These are phyloP conservation scores for Suillus luteus DNA, from an alignment of 768 basidiomycete species.

Conservation along the genomic window DNA sequence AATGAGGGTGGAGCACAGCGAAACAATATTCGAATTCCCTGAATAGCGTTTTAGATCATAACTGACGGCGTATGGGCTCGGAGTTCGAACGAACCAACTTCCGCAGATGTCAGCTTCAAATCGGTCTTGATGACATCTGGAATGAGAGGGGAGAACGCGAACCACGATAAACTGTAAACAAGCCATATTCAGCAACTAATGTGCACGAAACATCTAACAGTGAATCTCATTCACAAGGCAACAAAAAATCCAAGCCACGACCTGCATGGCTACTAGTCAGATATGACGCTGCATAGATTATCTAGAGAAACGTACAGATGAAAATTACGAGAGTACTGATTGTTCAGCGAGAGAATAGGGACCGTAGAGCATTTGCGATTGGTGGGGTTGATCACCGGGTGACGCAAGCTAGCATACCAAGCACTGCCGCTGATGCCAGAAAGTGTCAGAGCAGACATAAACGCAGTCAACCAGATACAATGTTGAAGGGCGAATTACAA, in stretches of 20 bases:
- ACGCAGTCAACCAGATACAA: neutral
- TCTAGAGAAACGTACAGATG: conserved; percentile 42
- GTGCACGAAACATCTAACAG: conserved; percentile 6
- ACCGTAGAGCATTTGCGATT: conserved; percentile 55
- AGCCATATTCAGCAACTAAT: conserved; percentile 24
- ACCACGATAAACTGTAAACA: conserved; percentile 44
- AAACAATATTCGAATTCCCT: conserved; percentile 53
- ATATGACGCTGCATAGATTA: conserved; percentile 26
- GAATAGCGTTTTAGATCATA: neutral
- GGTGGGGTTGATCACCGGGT: conserved; percentile 42
- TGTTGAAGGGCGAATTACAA: neutral
- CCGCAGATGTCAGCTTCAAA: conserved; percentile 46
- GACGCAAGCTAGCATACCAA: neutral
- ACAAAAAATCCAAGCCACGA: conserved; percentile 49
- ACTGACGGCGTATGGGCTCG: too few relatives aligned
- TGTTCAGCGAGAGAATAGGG: conserved; percentile 50
- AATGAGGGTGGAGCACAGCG: conserved; percentile 48
- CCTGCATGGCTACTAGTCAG: conserved; percentile 19
- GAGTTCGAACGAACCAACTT: conserved; percentile 38
- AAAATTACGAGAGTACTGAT: conserved; percentile 50
- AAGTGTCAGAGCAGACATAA: neutral
- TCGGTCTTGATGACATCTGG: conserved; percentile 57
- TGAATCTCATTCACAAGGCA: conserved; percentile 38
- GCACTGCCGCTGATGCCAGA: neutral
- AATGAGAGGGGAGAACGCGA: conserved; percentile 63